phyloP scores from a whole-genome alignment of 2,329 filamentous ascomycete genomes.

The Dothideomycetidae sp. region DNA sequence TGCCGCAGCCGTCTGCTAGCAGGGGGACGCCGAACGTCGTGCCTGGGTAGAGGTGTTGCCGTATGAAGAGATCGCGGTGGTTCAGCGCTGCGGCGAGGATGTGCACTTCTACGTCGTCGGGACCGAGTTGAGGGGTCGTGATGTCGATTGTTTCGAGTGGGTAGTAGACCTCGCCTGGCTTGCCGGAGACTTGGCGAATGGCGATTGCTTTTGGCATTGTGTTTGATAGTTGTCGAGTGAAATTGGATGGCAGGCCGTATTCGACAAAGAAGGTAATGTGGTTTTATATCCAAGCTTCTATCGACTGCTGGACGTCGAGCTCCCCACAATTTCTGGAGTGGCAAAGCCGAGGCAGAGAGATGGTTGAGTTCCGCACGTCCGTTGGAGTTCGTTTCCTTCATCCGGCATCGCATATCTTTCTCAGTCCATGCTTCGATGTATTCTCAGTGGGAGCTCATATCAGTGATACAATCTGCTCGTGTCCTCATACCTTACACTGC shows the following conservation, averaged over 20 bases:
- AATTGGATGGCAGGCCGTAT: not conserved
- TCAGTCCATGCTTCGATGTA: no score
- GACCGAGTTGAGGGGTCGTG: constrained; percentile 48
- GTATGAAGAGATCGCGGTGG: constrained; percentile 89
- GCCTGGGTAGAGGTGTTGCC: constrained; percentile 79
- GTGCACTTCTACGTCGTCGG: constrained; percentile 56
- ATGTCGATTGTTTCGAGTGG: constrained; percentile 43
- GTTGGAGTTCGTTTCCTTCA: no score
- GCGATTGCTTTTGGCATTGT: constrained; percentile 43
- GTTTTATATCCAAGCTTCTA: no score
- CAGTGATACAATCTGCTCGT: no score
- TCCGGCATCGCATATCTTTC: no score
- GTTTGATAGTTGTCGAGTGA: constrained; percentile 4
- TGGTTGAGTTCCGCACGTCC: no score
- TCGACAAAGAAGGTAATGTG: no score
- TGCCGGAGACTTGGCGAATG: constrained; percentile 58
- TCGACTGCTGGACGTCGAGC: no score
- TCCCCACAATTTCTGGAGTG: no score
- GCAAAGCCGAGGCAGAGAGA: no score
- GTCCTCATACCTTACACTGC: no score
- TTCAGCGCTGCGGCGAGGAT: constrained; percentile 74
- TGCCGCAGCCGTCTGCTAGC: constrained; percentile 68
- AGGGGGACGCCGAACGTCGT: constrained; percentile 67
- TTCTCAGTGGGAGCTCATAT: no score
- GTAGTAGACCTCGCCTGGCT: constrained; percentile 80